Base-by-base conservation (phyloP, 805 yeast genomes). In the Candida ponderosae region DNA sequence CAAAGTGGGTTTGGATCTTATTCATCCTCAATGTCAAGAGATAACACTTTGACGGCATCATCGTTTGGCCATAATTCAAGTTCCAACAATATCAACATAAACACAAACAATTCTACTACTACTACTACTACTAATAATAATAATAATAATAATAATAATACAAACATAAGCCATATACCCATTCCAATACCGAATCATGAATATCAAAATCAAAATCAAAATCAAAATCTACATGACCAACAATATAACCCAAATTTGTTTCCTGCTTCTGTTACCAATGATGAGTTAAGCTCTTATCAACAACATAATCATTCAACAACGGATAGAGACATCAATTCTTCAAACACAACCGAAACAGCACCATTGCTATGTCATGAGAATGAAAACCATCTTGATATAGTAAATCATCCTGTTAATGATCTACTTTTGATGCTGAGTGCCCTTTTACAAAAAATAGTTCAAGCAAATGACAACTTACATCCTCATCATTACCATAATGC, bases 341-440 rank as follows among this genome's bases (percentile, higher is more conserved):
- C n/a, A n/a, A n/a, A n/a, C n/a, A n/a, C n/a, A n/a, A n/a, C n/a
- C n/a, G n/a, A n/a, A n/a, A n/a, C n/a, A n/a, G n/a, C n/a, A n/a
- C n/a, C n/a, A n/a, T n/a, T n/a, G n/a, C n/a, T n/a, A n/a, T n/a
- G n/a, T n/a, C n/a, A n/a, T n/a, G 24, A 32, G 5, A 43, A 41
- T 29, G 21, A 34, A 19, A 39, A 34, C 2, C 56, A 50, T 31
- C 36, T 56, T 36, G 63, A 87, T 53, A 84, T 90, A 33, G 88
- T 87, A 10, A 81, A 80, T 31, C 85, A 79, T 53, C 89, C 95
- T 1, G 87, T 85, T 2, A 76, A 79, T 40, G 90, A 84, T 44
- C 69, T 93, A 20, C 68, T 93, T 32, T 59, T 78, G 32, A 90
- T 93, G 97, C 69, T 90, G 36, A 76, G 96, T 17, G 81, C 94